Conservation (phyloP, 2,329 filamentous ascomycete genomes). For the Trichoderma sp. region DNA sequence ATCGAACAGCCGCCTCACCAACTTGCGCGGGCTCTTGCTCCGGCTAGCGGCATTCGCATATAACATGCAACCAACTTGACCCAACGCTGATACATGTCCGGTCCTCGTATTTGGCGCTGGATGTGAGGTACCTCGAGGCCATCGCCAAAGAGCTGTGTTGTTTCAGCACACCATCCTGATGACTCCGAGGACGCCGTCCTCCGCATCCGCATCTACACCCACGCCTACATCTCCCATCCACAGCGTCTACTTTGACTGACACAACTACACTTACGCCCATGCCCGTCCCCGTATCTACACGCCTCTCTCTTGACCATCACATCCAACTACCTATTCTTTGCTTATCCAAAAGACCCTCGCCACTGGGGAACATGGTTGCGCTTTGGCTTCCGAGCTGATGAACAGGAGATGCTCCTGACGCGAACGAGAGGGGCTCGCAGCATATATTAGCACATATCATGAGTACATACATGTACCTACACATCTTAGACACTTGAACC, state of each 20-base stretch:
- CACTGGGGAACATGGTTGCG: not conserved
- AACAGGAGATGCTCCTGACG: not conserved
- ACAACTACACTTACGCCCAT: not conserved
- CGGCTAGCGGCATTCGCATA: constrained; percentile 1
- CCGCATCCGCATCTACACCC: constrained; percentile 2
- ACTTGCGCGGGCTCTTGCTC: not conserved
- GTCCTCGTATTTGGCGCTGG: not conserved
- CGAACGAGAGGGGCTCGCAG: not conserved
- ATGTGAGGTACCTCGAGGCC: not conserved
- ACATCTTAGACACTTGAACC: not conserved
- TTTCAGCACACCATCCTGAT: constrained; percentile 16
- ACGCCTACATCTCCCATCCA: not conserved
- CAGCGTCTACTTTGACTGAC: not conserved
- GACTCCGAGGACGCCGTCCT: constrained; percentile 15
- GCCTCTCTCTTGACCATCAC: not conserved
- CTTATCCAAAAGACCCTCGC: not conserved
- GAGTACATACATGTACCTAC: not conserved
- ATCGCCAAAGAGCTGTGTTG: constrained; percentile 15
- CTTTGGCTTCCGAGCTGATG: not conserved
- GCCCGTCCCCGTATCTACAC: not conserved
- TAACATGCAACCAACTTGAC: not conserved
- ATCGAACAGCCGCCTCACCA: not conserved
- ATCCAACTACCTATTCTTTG: not conserved
- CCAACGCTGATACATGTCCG: not conserved
- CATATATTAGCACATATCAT: not conserved